Evolutionary conservation across 148 eudicot species (phyloP).

Genomic region (Vaccinium corymbosum): DNA sequence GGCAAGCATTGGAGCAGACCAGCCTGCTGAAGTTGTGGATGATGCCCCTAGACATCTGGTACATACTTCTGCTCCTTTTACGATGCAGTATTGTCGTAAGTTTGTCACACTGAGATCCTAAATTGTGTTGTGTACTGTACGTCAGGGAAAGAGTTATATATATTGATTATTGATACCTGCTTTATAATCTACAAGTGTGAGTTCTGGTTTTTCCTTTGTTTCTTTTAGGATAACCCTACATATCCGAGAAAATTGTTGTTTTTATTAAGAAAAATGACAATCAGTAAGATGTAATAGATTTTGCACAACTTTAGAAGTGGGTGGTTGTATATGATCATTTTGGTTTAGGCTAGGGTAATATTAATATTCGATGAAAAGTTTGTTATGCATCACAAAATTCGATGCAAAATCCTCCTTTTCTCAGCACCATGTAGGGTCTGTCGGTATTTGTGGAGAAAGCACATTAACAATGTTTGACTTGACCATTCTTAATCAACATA

Average conservation of each 20-base stretch:
- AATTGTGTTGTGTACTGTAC: neutral
- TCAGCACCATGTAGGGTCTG: neutral
- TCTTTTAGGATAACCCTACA: neutral
- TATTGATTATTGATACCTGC: neutral
- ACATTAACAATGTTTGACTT: neutral
- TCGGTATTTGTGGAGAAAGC: neutral
- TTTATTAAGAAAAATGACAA: neutral
- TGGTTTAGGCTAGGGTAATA: neutral
- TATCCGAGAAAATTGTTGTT: neutral
- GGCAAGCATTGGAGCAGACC: slow-evolving; percentile 86
- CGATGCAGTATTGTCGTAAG: neutral
- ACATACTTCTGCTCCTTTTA: slow-evolving; percentile 35
- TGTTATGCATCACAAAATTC: neutral
- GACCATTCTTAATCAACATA: neutral
- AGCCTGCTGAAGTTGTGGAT: slow-evolving; percentile 96
- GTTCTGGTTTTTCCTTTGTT: neutral
- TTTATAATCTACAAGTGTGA: neutral
- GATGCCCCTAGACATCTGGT: slow-evolving; percentile 88
- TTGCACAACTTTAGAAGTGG: neutral
- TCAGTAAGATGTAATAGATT: neutral
- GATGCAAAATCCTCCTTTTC: neutral
- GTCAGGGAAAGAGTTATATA: neutral
- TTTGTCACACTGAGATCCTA: neutral
- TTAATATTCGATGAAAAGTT: neutral
- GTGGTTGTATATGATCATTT: neutral